phyloP scores from a whole-genome alignment of 2,329 filamentous ascomycete genomes.

The Neofusicoccum sp. region DNA sequence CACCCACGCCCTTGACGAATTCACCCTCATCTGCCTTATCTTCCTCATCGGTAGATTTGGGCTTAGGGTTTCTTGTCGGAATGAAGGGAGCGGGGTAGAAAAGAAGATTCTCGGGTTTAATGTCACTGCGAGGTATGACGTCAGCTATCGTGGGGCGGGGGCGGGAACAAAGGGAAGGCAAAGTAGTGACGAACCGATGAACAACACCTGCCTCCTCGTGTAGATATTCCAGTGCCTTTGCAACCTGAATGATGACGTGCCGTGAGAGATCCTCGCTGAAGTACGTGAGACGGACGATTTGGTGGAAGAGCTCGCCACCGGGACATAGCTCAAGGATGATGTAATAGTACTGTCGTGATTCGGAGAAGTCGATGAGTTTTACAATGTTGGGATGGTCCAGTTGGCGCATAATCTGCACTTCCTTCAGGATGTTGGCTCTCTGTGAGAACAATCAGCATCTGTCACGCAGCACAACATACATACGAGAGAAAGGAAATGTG shows the following conservation, averaged over 20 bases:
- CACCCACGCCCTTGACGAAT: conserved; percentile 75
- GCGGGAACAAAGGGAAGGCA: neutral
- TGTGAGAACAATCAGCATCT: conserved; percentile 51
- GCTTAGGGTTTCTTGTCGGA: conserved; percentile 76
- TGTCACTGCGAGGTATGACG: conserved; percentile 64
- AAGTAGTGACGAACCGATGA: conserved; percentile 70
- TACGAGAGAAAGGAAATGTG: conserved; percentile 20
- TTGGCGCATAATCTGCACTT: conserved; percentile 98
- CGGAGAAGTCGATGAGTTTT: conserved; percentile 88
- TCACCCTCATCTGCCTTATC: conserved; percentile 97
- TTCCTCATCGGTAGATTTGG: conserved; percentile 83
- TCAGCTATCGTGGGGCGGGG: conserved; percentile 30
- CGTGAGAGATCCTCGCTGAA: conserved; percentile 95
- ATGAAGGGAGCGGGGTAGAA: conserved; percentile 85
- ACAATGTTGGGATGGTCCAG: conserved; percentile 96
- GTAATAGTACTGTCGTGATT: conserved; percentile 94
- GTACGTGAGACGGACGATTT: conserved; percentile 96
- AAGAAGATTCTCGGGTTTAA: conserved; percentile 96
- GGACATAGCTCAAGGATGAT: conserved; percentile 94
- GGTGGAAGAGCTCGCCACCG: conserved; percentile 95
- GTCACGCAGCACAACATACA: conserved; percentile 18
- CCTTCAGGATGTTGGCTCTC: conserved; percentile 96
- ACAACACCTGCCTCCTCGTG: conserved; percentile 95
- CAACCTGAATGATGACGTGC: conserved; percentile 92
- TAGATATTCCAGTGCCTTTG: conserved; percentile 88